Conservation (phyloP, 2,329 filamentous ascomycete genomes). For the Esteya vermicola region DNA sequence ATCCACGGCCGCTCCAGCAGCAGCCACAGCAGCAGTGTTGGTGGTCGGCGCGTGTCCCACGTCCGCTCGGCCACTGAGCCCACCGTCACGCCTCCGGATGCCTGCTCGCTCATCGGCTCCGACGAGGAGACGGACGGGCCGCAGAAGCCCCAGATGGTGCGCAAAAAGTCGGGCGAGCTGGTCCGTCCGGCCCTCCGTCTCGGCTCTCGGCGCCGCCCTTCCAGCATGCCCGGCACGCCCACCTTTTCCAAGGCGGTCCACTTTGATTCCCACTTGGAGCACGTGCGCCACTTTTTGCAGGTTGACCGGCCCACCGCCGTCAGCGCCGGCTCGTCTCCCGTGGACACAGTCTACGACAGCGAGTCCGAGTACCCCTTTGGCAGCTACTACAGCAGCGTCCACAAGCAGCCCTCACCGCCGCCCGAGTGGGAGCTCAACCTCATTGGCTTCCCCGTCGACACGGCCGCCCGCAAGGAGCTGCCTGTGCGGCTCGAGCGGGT, state of each 20-base stretch:
- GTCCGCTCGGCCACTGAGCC: constrained; percentile 43
- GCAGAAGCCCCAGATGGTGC: constrained; percentile 87
- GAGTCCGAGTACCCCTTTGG: constrained; percentile 91
- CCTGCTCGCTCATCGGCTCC: constrained; percentile 35
- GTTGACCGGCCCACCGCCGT: constrained; percentile 92
- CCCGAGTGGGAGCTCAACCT: constrained; percentile 82
- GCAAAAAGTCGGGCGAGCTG: constrained; percentile 96
- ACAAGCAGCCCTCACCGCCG: constrained; percentile 27
- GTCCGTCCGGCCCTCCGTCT: constrained; percentile 82
- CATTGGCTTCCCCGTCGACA: constrained; percentile 65
- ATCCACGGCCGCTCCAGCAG: constrained; percentile 34
- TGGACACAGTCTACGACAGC: constrained; percentile 74
- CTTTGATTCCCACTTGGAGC: constrained; percentile 91
- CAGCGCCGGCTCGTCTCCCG: constrained; percentile 83
- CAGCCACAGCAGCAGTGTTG: no score
- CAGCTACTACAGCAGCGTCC: constrained; percentile 32
- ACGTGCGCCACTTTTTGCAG: constrained; percentile 89
- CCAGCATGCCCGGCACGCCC: constrained; percentile 94
- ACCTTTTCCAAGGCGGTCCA: constrained; percentile 96
- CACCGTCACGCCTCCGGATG: constrained; percentile 30
- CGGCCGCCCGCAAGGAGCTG: constrained; percentile 43
- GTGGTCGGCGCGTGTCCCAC: constrained; percentile 31
- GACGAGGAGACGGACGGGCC: constrained; percentile 50
- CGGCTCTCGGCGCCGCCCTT: constrained; percentile 66
- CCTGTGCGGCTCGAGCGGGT: constrained; percentile 75